Evolutionary conservation across 2,329 filamentous ascomycete genomes (phyloP).

Genomic region (Hypoxylon rubiginosum): DNA sequence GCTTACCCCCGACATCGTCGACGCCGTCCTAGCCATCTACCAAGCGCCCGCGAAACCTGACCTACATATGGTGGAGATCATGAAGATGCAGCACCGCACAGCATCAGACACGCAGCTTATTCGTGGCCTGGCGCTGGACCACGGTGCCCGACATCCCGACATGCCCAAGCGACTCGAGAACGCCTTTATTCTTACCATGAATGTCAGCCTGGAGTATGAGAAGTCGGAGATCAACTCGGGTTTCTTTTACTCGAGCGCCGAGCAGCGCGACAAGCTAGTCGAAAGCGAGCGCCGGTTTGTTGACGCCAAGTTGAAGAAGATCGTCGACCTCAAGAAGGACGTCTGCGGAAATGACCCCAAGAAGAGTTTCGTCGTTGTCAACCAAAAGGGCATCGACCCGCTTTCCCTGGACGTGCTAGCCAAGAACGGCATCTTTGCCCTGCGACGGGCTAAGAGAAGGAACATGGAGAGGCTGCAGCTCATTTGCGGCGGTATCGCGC

Average conservation of each 20-base stretch:
- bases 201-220: slow-evolving; percentile 97
- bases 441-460: slow-evolving; percentile 93
- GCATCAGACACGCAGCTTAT: slow-evolving; percentile 97
- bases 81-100: slow-evolving; percentile 99
- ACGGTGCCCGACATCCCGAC: slow-evolving; percentile 95
- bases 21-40: slow-evolving; percentile 95
- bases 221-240: slow-evolving; percentile 99
- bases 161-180: slow-evolving; percentile 98
- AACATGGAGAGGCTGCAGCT: slow-evolving; percentile 99
- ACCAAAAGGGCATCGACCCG: slow-evolving; percentile 99
- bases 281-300: slow-evolving; percentile 97
- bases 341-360: slow-evolving; percentile 93
- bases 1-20: slow-evolving; percentile 94
- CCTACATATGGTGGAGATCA: slow-evolving; percentile 99
- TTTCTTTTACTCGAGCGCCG: slow-evolving; percentile 98
- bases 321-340: slow-evolving; percentile 97
- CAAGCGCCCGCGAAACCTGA: slow-evolving; percentile 91
- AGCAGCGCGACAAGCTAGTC: slow-evolving; percentile 97
- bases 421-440: slow-evolving; percentile 97
- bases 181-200: slow-evolving; percentile 93
- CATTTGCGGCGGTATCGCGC: slow-evolving; percentile 88
- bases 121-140: slow-evolving; percentile 90
- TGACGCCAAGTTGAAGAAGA: slow-evolving; percentile 96
- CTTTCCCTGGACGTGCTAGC: slow-evolving; percentile 94
- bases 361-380: slow-evolving; percentile 97